Evolutionary conservation across 441 rosid genomes (phyloP), one percentile per base, ranked within the genome.

Genomic region (Eutrema salsugineum): DNA sequence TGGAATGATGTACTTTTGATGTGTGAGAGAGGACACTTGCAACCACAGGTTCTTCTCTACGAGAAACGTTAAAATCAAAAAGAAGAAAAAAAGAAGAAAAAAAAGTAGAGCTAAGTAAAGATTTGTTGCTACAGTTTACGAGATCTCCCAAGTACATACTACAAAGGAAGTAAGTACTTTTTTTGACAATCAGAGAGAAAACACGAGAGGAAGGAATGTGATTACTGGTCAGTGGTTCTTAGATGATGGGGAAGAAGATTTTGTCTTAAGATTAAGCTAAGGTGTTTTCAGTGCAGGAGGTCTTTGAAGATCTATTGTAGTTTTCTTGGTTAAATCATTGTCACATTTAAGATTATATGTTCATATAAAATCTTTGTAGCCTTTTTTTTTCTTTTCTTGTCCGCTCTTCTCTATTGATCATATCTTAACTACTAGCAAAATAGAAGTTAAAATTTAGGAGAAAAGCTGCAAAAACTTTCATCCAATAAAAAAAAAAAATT

Each of bases 41-140:
- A 95, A 71, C 97, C 99, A 53, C 99, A 94, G 86, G 97, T 94
- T 80, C 91, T 94, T 58, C 84, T 94, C 83, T 94, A 85, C 54
- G 96, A 90, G 86, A 70, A 44, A 67, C 59, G 30, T 8, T 66
- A 66, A 66, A 71, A 24, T 8, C 8, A 14, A 68, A 48, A 51
- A 5, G 40, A 46, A 6, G 4, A 19, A 10, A 24, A 28, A 51
- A 51, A 2, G 11, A 9, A 9, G 10, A 35, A 9, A 51, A 28
- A 42, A 32, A 20, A 43, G 24, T 30, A 73, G 67, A 33, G 22
- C 46, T n/a, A 61, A 53, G 38, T 53, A 12, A 38, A 53, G 38
- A 53, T 16, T 11, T 35, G n/a, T 55, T 55, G 40, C 61, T 60
- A 66, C 57, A 66, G 40, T 20, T 38, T 68, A 28, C 65, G 39